phyloP scores from a whole-genome alignment of 257 asterid species.

The Solanum dulcamara region DNA sequence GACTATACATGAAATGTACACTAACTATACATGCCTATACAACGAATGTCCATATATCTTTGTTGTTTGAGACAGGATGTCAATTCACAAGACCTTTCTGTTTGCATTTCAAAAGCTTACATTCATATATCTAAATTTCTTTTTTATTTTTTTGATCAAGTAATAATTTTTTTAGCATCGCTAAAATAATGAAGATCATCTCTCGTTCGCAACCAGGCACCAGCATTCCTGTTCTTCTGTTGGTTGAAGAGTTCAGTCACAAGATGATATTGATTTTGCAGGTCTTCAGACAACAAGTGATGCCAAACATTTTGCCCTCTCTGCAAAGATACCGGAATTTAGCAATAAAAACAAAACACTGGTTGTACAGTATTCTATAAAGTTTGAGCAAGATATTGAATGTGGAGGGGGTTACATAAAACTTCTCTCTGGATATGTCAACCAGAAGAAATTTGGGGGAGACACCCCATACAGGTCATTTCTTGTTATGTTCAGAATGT shows the following conservation, averaged over 20 bases:
- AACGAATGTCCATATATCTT: too few relatives aligned
- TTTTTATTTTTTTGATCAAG: neutral
- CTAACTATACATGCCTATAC: too few relatives aligned
- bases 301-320: conserved; percentile 81
- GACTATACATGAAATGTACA: too few relatives aligned
- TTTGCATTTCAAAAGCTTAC: neutral
- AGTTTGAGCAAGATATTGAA: conserved; percentile 89
- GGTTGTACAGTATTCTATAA: conserved; percentile 82
- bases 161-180: neutral
- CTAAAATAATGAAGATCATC: neutral
- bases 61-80: neutral
- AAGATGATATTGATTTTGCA: conserved; percentile 16
- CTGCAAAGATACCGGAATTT: conserved; percentile 89
- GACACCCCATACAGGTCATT: conserved; percentile 94
- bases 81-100: neutral
- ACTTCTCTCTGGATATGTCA: conserved; percentile 86
- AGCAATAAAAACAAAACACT: conserved; percentile 82
- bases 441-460: conserved; percentile 96
- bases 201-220: neutral
- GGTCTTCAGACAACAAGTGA: conserved; percentile 82
- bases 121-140: neutral
- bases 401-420: conserved; percentile 96
- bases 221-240: neutral
- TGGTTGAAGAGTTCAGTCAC: neutral
- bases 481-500: neutral